phyloP scores from a whole-genome alignment of 1,284 basidiomycete genomes.

The Coniferiporia sulphurascens region DNA sequence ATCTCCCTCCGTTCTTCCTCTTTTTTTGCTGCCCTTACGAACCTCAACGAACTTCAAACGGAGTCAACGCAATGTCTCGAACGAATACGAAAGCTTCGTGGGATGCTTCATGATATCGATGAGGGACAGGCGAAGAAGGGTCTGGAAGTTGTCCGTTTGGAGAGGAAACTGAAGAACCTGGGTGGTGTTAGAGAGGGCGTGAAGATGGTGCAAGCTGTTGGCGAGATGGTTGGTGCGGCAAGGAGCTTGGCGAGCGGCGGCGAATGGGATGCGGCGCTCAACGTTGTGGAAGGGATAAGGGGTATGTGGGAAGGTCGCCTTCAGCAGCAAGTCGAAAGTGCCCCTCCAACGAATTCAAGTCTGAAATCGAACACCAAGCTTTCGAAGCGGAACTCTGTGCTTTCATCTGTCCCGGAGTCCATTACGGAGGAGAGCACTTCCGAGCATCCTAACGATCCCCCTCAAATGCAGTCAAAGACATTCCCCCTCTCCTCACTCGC shows the following conservation, averaged over 20 bases:
- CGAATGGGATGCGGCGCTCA: conserved; percentile 82
- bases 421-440: conserved; percentile 24
- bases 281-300: conserved; percentile 71
- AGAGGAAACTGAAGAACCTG: conserved; percentile 60
- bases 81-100: conserved; percentile 71
- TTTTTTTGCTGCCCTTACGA: conserved; percentile 95
- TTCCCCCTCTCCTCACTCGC: conserved; percentile 56
- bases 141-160: conserved; percentile 64
- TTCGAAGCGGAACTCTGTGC: conserved; percentile 21
- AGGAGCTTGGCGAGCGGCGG: conserved; percentile 71
- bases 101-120: conserved; percentile 73
- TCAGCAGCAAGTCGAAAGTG: conserved; percentile 8
- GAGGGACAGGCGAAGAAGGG: conserved; percentile 74
- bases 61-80: conserved; percentile 82
- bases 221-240: conserved; percentile 71
- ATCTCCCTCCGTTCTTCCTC: conserved; percentile 87
- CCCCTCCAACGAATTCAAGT: conserved; percentile 10
- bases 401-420: conserved; percentile 31
- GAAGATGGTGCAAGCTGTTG: conserved; percentile 62
- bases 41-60: conserved; percentile 87
- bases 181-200: conserved; percentile 57
- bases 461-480: conserved; percentile 25
- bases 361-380: conserved; percentile 1
- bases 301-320: conserved; percentile 49
- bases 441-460: conserved; percentile 1